Evolutionary conservation across 306 rosid genomes (phyloP), one percentile per base, ranked within the genome.

Genomic region (Cicer arietinum): DNA sequence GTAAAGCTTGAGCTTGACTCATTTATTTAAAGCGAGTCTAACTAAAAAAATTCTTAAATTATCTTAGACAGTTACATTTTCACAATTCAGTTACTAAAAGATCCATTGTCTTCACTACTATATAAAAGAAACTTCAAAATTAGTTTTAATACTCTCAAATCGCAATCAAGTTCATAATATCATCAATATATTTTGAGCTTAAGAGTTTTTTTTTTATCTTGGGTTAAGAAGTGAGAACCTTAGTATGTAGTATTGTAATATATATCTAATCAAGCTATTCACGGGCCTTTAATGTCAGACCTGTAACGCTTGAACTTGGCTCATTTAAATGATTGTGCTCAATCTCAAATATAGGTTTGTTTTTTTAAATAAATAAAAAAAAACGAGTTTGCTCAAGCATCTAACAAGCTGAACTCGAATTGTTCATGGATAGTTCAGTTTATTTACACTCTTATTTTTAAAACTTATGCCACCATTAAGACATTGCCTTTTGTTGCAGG

Each of bases 401-500:
- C 9, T 65, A 65, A 60, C 44, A 1, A 12, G 18, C 8, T 22
- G 16, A 8, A 51, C 12, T 43, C 10, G 16, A 43, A 65, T 45
- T 16, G 39, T 17, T 65, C 47, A 44, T 6, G 2, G 18, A 10
- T 18, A 42, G 8, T 1, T 60, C 20, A 3, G 37, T 58, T 58
- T 12, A 59, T 59, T 59, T 59, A 12, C 43, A 59, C 45, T 17
- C 67, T 14, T 54, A 50, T 40, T 6, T n/a, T 68, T 37, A 39
- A 63, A 53, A 16, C 20, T 11, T 60, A 45, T 53, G 37, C 25
- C 17, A 4, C 25, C 59, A 56, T 65, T 77, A 78, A 71, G 13
- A 54, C 11, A 7, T 1, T 14, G 35, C 64, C 40, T 69, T 30
- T 66, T 75, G 68, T 80, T 77, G 84, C 86, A 94, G 99, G 99